Conservation (phyloP, 2,329 filamentous ascomycete species). For the Magnaporthiopsis poae region DNA sequence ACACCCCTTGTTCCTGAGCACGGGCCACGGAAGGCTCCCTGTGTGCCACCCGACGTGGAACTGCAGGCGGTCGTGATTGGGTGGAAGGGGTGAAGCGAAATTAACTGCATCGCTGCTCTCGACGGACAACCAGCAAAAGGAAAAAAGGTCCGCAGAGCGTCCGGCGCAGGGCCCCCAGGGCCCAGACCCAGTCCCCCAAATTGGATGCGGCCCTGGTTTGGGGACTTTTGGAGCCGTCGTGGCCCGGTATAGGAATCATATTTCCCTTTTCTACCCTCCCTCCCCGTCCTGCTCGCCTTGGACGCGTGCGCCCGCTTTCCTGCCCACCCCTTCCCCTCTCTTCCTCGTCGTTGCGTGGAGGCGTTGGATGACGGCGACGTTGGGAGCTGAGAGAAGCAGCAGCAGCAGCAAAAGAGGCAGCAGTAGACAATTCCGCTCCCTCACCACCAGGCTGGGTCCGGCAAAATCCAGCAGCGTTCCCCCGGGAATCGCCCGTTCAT, state of each 20-base stretch:
- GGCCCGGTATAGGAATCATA: background rate
- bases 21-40: background rate
- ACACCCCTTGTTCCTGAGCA: background rate
- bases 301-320: background rate
- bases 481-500: background rate
- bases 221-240: background rate
- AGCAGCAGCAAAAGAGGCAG: background rate
- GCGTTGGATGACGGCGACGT: no score
- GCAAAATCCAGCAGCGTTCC: background rate
- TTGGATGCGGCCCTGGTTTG: background rate
- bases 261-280: background rate
- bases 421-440: background rate
- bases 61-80: constrained; percentile 6
- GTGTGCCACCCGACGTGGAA: background rate
- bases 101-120: constrained; percentile 1
- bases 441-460: background rate
- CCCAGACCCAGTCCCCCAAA: background rate
- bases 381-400: background rate
- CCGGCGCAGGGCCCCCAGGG: background rate
- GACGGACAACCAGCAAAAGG: background rate
- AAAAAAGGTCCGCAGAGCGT: background rate
- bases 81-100: constrained; percentile 2
- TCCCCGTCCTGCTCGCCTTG: background rate
- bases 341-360: background rate
- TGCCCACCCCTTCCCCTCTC: background rate